Base-by-base conservation (phyloP, 2,329 filamentous ascomycete genomes). In the Talaromyces atroroseus region DNA sequence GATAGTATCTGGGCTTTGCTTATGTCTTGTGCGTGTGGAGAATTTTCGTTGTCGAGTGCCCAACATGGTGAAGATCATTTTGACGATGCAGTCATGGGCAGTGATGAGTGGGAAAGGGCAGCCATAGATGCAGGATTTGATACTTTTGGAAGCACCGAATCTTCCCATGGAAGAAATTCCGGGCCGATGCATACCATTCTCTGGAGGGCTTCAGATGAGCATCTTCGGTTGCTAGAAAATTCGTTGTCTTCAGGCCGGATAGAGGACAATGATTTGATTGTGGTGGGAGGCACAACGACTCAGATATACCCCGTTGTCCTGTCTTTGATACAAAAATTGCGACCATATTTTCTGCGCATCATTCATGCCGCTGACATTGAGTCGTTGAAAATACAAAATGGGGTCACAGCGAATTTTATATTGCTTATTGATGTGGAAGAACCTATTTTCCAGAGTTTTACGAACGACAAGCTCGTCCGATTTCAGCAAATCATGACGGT, bases 1-100 rank as follows among this genome's bases (percentile, higher is more conserved):
- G 64, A 70, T 1, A 72, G 73, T 0, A 76, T 71, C 73, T 76
- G 71, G 72, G 5, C 45, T 29, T 26, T 26, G 23, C 26, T 47
- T 14, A 29, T 47, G 26, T 47, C 26, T 3, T 14, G 45, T 47
- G 45, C 45, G 3, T 10, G 21, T 47, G 45, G 21, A 24, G 26
- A 26, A 10, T 3, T 24, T 47, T 16, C 23, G 14, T 47, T 18
- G 45, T 47, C 21, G 45, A 47, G 18, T 14, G n/a, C 7, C 24
- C 45, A 26, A 47, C 14, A 8, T 26, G 55, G 64, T 2, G 26
- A 48, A 29, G 52, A n/a, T 14, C 23, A 40, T 10, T 1, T 5
- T 7, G 44, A 11, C 2, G 42, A n/a, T 18, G 2, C 26, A 12
- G 21, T 34, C 16, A 29, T 29, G 18, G 29, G 6, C 12, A 18